A percentile compares a stretch with the other conserved stretches of the same genome.
Evolutionary conservation across 192 early-diverging fungal genomes (phyloP).

Genomic region (Neocallimastix lanati): DNA sequence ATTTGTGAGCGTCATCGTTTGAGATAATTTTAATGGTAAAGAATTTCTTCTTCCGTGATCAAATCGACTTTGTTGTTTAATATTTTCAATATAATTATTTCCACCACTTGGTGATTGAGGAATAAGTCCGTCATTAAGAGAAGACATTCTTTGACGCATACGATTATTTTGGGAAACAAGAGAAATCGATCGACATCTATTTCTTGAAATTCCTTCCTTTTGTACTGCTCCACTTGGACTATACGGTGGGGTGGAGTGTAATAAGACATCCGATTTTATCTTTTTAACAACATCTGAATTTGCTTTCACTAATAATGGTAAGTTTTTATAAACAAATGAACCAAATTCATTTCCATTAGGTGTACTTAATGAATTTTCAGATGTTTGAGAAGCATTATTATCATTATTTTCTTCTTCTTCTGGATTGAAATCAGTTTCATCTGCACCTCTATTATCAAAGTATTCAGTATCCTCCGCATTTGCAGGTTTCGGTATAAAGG

Average conservation of each 20-base stretch:
- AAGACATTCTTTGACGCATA: background rate
- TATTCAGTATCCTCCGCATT: slow-evolving; percentile 74
- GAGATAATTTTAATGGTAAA: background rate
- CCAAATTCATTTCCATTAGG: slow-evolving; percentile 58
- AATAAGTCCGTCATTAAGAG: background rate
- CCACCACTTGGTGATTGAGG: background rate
- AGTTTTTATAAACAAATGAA: slow-evolving; percentile 78
- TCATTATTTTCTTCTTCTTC: slow-evolving; percentile 8
- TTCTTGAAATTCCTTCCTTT: background rate
- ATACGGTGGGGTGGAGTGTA: background rate
- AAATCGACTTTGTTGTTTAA: background rate
- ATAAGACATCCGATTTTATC: slow-evolving; percentile 40
- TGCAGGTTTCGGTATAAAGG: slow-evolving; percentile 64
- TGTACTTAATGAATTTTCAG: slow-evolving; percentile 5
- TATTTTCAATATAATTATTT: background rate
- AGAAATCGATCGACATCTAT: background rate
- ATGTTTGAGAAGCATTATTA: background rate
- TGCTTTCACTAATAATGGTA: slow-evolving; percentile 71
- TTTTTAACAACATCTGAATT: slow-evolving; percentile 71
- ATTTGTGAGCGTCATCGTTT: background rate
- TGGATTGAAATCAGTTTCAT: slow-evolving; percentile 4
- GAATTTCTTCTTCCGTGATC: background rate
- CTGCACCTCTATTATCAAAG: slow-evolving; percentile 75
- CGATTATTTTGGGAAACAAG: background rate
- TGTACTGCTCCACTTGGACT: background rate